phyloP scores from a whole-genome alignment of 306 rosid species.

The Quercus cerris region DNA sequence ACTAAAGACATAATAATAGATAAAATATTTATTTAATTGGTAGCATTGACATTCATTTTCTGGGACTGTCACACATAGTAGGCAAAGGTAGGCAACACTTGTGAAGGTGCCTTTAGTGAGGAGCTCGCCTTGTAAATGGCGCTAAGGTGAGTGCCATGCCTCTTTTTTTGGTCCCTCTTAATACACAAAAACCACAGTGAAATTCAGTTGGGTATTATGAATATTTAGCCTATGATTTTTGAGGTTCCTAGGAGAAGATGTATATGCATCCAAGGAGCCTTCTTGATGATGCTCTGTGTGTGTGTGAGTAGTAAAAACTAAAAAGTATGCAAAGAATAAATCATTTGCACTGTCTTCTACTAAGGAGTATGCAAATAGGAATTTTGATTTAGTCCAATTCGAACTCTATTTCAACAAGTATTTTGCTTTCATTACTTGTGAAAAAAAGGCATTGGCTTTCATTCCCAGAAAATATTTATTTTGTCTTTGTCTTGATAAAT shows the following conservation, averaged over 20 bases:
- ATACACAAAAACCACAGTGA: background rate
- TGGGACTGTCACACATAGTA: background rate
- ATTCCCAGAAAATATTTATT: background rate
- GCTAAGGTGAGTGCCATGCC: no score
- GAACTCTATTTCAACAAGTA: background rate
- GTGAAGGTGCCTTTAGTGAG: no score
- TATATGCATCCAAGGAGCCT: background rate
- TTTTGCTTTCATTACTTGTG: no score
- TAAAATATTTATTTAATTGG: background rate
- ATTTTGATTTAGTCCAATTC: background rate
- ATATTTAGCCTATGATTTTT: background rate
- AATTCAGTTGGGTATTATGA: background rate
- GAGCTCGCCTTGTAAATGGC: no score
- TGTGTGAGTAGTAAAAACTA: no score
- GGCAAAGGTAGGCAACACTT: no score
- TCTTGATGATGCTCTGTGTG: no score
- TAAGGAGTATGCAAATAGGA: background rate
- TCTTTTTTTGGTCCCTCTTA: background rate
- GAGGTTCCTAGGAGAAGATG: background rate
- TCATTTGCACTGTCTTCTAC: background rate
- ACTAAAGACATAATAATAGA: no score
- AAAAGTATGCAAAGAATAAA: no score
- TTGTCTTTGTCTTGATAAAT: conserved; percentile 2
- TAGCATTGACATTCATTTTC: background rate
- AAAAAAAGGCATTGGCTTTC: background rate